Conservation (phyloP, 148 eudicot species). For the Amaranthus cruentus region DNA sequence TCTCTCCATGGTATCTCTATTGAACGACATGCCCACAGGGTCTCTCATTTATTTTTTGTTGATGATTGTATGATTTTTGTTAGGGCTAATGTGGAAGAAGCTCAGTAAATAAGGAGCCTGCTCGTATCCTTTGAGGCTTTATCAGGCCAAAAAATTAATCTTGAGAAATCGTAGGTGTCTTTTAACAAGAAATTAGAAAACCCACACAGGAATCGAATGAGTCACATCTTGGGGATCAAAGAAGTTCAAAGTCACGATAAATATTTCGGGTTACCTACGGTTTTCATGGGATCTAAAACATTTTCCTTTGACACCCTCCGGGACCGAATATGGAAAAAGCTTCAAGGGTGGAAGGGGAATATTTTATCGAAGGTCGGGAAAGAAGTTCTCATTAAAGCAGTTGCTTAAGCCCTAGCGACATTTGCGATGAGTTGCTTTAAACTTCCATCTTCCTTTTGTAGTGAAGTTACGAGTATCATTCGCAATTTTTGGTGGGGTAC, state of each 20-base stretch:
- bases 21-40: not conserved
- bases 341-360: not conserved
- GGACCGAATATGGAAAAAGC: not conserved
- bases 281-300: not conserved
- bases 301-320: not conserved
- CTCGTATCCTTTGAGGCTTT: not conserved
- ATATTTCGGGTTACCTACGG: not conserved
- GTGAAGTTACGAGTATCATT: not conserved
- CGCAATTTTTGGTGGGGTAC: not conserved
- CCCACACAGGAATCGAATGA: not conserved
- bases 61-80: not conserved
- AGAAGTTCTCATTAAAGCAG: not conserved
- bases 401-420: not conserved
- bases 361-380: not conserved
- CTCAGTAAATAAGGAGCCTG: not conserved
- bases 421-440: not conserved
- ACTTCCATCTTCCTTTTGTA: not conserved
- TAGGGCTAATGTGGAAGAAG: not conserved
- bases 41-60: not conserved
- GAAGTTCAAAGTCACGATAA: not conserved
- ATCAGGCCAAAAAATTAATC: not conserved
- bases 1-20: not conserved
- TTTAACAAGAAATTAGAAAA: not conserved
- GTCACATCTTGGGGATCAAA: not conserved
- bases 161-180: not conserved